phyloP scores from a whole-genome alignment of 148 eudicot species.

The Polygonum aviculare region DNA sequence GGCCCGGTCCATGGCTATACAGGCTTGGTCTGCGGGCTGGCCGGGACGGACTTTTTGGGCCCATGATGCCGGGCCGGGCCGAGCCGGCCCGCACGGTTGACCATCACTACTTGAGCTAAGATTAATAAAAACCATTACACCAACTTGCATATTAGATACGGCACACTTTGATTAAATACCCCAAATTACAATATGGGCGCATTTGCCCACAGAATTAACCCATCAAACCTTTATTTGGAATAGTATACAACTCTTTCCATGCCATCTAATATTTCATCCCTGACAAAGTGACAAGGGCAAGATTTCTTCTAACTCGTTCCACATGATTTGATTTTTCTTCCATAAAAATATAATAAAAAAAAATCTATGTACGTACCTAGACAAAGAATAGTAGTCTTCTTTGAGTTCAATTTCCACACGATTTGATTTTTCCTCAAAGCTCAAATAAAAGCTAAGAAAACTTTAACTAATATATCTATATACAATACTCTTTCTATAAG shows the following conservation, averaged over 20 bases:
- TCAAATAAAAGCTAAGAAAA: background rate
- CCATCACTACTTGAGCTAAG: background rate
- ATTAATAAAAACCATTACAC: background rate
- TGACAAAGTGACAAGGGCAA: background rate
- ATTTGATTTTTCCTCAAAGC: background rate
- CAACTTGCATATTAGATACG: background rate
- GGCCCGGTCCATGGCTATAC: too few relatives aligned
- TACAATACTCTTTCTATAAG: background rate
- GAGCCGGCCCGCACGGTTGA: too few relatives aligned
- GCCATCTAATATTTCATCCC: background rate
- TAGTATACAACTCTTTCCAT: background rate
- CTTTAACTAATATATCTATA: background rate
- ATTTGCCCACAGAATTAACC: background rate
- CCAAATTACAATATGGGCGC: background rate
- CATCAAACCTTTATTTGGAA: background rate
- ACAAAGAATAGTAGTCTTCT: background rate
- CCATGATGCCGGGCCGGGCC: too few relatives aligned
- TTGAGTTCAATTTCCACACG: background rate
- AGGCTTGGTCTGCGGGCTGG: too few relatives aligned
- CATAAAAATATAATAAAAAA: background rate
- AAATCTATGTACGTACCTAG: too few relatives aligned
- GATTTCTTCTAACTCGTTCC: conserved; percentile 2
- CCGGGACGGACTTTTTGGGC: too few relatives aligned
- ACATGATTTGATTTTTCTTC: conserved; percentile 8
- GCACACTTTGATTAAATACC: background rate